A percentile compares a stretch with the other conserved stretches of the same genome.
Evolutionary conservation across 179 eudicot species (phyloP).

Genomic region (Silene coronaria): DNA sequence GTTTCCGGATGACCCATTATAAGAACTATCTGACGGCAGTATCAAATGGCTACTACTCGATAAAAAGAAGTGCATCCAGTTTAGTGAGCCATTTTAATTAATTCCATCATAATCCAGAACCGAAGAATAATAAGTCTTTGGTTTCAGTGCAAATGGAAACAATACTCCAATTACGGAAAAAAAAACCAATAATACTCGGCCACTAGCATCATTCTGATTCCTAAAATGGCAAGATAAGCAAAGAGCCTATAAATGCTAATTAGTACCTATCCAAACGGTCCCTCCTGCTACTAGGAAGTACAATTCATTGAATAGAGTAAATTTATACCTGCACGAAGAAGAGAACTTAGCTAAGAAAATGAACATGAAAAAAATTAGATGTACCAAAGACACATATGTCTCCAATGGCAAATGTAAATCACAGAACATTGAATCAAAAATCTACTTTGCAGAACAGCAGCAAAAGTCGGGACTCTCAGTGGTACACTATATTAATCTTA

Average conservation of each 20-base stretch:
- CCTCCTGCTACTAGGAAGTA: slow-evolving; percentile 94
- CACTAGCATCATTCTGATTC: slow-evolving; percentile 2
- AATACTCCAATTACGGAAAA: not conserved
- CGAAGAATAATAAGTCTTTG: not conserved
- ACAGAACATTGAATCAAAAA: not conserved
- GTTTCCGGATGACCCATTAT: not conserved
- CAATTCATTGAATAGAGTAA: slow-evolving; percentile 88
- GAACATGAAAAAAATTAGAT: not conserved
- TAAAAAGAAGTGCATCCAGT: not conserved
- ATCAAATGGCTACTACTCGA: not conserved
- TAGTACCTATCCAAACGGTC: slow-evolving; percentile 89
- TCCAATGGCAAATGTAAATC: not conserved
- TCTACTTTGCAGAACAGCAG: slow-evolving; percentile 4
- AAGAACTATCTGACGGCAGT: not conserved
- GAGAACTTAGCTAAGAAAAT: not conserved
- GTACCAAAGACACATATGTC: slow-evolving; percentile 1
- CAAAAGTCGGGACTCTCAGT: not conserved
- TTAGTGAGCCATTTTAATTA: not conserved
- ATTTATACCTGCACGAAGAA: slow-evolving; percentile 72
- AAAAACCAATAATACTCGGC: not conserved
- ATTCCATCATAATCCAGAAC: not conserved
- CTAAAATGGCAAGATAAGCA: slow-evolving; percentile 1
- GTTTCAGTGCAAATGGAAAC: not conserved
- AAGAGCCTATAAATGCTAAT: not conserved
- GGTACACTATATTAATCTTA: not conserved